Evolutionary conservation across 805 yeast species (phyloP), one percentile per base, ranked within the genome.

Genomic region (Saccharomycodes ludwigii): DNA sequence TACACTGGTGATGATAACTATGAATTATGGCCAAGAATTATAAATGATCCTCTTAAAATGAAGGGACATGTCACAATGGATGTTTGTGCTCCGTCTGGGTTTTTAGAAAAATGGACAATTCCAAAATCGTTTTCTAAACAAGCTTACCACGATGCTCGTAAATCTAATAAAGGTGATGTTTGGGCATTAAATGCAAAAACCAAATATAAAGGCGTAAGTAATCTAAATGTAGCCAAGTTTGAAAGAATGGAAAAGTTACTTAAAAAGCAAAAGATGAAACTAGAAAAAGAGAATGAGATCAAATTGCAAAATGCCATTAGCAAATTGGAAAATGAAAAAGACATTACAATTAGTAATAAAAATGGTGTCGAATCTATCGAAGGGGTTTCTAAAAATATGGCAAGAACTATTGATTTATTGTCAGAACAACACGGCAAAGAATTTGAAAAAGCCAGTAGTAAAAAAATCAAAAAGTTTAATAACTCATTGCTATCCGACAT

Each of bases 71-170:
- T 88, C 12, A 61, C 72, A 16, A 63, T 86, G 52, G 80, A 75
- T 40, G 68, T 85, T 2, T 84, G 95, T 61, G 73, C 83, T 1
- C 70, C 86, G 1, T 66, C 76, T 10, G 95, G 95, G 1, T 66
- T 68, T 29, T 55, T 88, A 26, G 96, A 88, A 55, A 73, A 76
- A 37, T 85, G 96, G 95, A 76, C 76, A 11, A 69, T 91, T 2
- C 78, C 96, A 1, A 80, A 76, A 50, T 74, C 93, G 13, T 64
- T 70, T 33, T 80, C 83, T 5, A 72, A 73, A 39, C 78, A 72
- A 38, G 72, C 63, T 2, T 91, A 83, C 43, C 93, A 82, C 47
- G 97, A 91, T 59, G 95, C 95, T 0, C 66, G 96, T 34, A 88
- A 91, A 52, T 71, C 83, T 0, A 55, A 54, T n/a, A 69, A 71